phyloP scores from a whole-genome alignment of 768 basidiomycete genomes.

The Calvatia gigantea region DNA sequence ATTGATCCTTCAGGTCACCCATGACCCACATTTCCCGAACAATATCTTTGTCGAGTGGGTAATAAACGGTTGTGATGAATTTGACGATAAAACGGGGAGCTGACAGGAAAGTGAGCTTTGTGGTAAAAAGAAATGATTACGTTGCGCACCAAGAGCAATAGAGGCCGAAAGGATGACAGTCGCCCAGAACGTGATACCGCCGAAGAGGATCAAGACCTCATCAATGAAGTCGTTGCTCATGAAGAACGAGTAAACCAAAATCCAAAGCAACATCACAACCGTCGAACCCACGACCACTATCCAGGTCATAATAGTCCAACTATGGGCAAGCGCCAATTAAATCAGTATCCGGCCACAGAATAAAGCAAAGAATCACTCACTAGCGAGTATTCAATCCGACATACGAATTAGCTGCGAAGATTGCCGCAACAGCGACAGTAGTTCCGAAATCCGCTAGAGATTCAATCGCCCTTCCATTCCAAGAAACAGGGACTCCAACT shows the following conservation, averaged over 20 bases:
- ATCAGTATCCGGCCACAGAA: constrained; percentile 6
- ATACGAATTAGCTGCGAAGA: constrained; percentile 84
- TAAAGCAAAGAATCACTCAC: constrained; percentile 46
- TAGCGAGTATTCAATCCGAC: constrained; percentile 89
- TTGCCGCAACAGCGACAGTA: constrained; percentile 83
- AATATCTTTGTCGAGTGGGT: constrained; percentile 84
- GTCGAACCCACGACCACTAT: constrained; percentile 76
- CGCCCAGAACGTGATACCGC: constrained; percentile 81
- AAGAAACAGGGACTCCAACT: constrained; percentile 59
- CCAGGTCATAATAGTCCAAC: constrained; percentile 87
- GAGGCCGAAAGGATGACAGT: constrained; percentile 66
- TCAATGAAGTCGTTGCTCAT: constrained; percentile 66
- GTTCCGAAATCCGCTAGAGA: constrained; percentile 88
- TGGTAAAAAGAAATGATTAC: not conserved
- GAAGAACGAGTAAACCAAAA: constrained; percentile 84
- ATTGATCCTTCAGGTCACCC: constrained; percentile 77
- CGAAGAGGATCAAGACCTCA: constrained; percentile 71
- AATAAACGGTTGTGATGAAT: constrained; percentile 65
- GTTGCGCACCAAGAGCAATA: constrained; percentile 62
- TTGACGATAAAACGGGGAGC: constrained; percentile 83
- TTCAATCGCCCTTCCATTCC: constrained; percentile 78
- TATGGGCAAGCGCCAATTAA: constrained; percentile 27
- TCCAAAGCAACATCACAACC: constrained; percentile 83
- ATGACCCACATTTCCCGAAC: constrained; percentile 89
- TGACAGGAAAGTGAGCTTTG: constrained; percentile 22